A percentile compares a stretch with the other conserved stretches of the same genome.
Conservation (phyloP, 2,329 filamentous ascomycete species). For the Canariomyces notabilis region DNA sequence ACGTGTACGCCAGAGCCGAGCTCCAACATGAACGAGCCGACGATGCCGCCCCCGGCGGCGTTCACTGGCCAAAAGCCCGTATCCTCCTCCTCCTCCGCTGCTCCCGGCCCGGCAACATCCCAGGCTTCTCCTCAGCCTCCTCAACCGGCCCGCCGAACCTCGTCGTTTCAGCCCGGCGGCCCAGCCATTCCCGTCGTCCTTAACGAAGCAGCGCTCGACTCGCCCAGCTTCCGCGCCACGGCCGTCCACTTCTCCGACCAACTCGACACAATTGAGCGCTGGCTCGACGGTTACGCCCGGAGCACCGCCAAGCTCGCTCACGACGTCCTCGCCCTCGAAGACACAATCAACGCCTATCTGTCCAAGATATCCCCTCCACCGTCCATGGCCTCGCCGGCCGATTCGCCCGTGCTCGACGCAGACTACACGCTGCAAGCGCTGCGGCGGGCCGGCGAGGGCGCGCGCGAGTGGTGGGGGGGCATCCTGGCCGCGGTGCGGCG, state of each 20-base stretch:
- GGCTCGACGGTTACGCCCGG: constrained; percentile 65
- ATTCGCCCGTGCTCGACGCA: constrained; percentile 77
- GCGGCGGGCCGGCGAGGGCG: constrained; percentile 77
- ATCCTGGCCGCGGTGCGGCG: constrained; percentile 69
- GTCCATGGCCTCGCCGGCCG: constrained; percentile 63
- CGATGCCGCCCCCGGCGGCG: constrained; percentile 13
- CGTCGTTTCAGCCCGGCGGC: constrained; percentile 26
- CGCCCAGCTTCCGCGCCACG: constrained; percentile 87
- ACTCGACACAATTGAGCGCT: constrained; percentile 83
- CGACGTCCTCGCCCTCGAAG: constrained; percentile 69
- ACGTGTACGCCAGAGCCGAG: background rate
- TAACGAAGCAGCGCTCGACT: constrained; percentile 94
- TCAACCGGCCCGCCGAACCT: constrained; percentile 12
- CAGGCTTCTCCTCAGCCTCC: constrained; percentile 3
- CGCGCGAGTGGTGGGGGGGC: constrained; percentile 81
- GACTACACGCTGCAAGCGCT: constrained; percentile 90
- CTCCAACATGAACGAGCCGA: constrained; percentile 15
- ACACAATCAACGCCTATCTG: constrained; percentile 71
- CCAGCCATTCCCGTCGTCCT: constrained; percentile 68
- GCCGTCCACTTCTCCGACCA: constrained; percentile 85
- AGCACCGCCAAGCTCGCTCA: constrained; percentile 52
- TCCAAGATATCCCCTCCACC: constrained; percentile 67
- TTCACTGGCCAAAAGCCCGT: constrained; percentile 7
- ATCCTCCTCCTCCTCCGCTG: constrained; percentile 1
- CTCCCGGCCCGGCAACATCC: constrained; percentile 4